Percentiles rank a stretch among this genome's conserved stretches.
phyloP scores from a whole-genome alignment of 371 early-diverging fungal genomes.

The Apophysomyces trapeziformis region DNA sequence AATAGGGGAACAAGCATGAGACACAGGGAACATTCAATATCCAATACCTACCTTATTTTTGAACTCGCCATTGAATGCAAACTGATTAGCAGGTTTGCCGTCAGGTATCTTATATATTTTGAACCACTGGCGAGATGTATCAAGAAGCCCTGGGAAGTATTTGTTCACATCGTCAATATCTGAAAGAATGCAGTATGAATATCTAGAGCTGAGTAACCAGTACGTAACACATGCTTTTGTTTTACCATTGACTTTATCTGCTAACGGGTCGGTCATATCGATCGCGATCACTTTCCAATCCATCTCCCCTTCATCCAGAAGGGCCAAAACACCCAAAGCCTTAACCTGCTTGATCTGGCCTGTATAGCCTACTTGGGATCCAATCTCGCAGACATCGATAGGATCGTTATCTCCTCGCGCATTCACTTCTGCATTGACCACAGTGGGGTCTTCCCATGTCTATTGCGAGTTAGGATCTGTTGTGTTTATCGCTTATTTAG shows the following conservation, averaged over 20 bases:
- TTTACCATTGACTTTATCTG: slow-evolving; percentile 79
- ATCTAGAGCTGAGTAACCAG: not conserved
- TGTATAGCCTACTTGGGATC: slow-evolving; percentile 76
- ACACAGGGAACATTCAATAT: not conserved
- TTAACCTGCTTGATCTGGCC: slow-evolving; percentile 98
- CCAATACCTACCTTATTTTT: slow-evolving; percentile 64
- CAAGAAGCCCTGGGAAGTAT: slow-evolving; percentile 93
- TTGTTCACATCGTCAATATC: slow-evolving; percentile 98
- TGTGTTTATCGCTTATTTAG: not conserved
- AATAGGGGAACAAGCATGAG: not conserved
- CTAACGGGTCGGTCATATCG: slow-evolving; percentile 90
- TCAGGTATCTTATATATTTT: slow-evolving; percentile 99
- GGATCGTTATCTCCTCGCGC: slow-evolving; percentile 96
- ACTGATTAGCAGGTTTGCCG: slow-evolving; percentile 98
- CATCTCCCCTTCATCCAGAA: slow-evolving; percentile 97
- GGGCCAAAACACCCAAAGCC: slow-evolving; percentile 92
- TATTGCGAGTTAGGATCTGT: slow-evolving; percentile 13
- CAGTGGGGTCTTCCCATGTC: slow-evolving; percentile 96
- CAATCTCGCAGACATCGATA: slow-evolving; percentile 95
- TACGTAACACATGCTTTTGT: not conserved
- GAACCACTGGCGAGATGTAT: slow-evolving; percentile 98
- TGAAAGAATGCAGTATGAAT: slow-evolving; percentile 7
- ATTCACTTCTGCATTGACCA: slow-evolving; percentile 78
- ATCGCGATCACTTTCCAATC: slow-evolving; percentile 98
- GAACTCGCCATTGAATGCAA: slow-evolving; percentile 95